Conservation (phyloP, 805 yeast species). For the Kuraishia borneana region DNA sequence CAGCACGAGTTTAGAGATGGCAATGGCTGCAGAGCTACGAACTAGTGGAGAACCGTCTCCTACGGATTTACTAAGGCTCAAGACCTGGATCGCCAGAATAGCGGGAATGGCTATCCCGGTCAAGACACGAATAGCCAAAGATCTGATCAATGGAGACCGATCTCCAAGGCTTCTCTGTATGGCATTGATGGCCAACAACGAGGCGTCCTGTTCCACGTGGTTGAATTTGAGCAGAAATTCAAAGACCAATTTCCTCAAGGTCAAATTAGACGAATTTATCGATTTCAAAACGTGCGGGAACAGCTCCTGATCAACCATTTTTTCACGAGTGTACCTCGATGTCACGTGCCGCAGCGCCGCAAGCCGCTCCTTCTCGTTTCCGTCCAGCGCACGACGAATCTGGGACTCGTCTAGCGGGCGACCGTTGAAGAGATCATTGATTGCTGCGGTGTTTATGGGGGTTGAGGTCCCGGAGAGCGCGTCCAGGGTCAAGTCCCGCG, state of each 20-base stretch:
- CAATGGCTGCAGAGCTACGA: slow-evolving; percentile 67
- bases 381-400: slow-evolving; percentile 53
- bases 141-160: slow-evolving; percentile 53
- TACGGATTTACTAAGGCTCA: slow-evolving; percentile 59
- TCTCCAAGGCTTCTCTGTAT: slow-evolving; percentile 77
- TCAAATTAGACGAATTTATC: slow-evolving; percentile 54
- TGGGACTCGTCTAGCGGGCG: slow-evolving; percentile 43
- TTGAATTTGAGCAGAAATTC: slow-evolving; percentile 67
- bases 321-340: slow-evolving; percentile 22
- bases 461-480: slow-evolving; percentile 64
- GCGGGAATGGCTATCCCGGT: slow-evolving; percentile 78
- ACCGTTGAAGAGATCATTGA: slow-evolving; percentile 11
- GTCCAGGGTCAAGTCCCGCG: slow-evolving; percentile 66
- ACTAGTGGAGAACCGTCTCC: slow-evolving; percentile 71
- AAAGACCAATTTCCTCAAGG: slow-evolving; percentile 66
- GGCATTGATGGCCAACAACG: slow-evolving; percentile 81
- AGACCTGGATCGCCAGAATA: slow-evolving; percentile 64
- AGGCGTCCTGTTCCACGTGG: slow-evolving; percentile 79
- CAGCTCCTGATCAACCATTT: slow-evolving; percentile 28
- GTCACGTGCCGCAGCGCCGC: slow-evolving; percentile 49
- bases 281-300: slow-evolving; percentile 89
- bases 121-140: slow-evolving; percentile 67
- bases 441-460: slow-evolving; percentile 9
- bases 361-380: slow-evolving; percentile 52
- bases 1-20: slow-evolving; percentile 47